Percentiles rank a stretch among this genome's conserved stretches.
Conservation (phyloP, 2,329 filamentous ascomycete genomes). For the Calonectria pseudoturangicola region DNA sequence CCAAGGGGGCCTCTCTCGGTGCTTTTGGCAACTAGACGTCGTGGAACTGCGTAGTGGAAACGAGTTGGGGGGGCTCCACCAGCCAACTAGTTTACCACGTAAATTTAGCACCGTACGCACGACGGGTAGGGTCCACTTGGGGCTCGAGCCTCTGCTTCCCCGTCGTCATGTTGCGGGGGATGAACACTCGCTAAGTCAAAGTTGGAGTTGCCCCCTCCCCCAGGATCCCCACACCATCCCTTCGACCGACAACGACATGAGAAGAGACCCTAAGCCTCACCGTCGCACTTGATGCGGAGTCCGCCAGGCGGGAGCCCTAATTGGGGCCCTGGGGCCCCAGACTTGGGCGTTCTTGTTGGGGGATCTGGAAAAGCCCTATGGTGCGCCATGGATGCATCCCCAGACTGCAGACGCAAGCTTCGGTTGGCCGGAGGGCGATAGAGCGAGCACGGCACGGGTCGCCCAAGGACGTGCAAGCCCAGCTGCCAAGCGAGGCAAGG, state of each 20-base stretch:
- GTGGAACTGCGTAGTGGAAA: constrained; percentile 30
- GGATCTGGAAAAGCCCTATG: constrained; percentile 31
- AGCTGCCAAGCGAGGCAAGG: not conserved
- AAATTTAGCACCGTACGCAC: constrained; percentile 1
- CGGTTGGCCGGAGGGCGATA: constrained; percentile 28
- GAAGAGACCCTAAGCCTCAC: constrained; percentile 39
- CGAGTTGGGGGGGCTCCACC: constrained; percentile 16
- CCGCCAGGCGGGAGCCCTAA: constrained; percentile 30
- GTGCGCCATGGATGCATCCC: constrained; percentile 15
- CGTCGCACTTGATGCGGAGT: constrained; percentile 45
- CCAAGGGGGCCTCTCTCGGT: constrained; percentile 20
- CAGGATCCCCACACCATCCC: constrained; percentile 54
- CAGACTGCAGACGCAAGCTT: constrained; percentile 17
- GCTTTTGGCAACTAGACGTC: constrained; percentile 18
- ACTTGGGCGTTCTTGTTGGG: constrained; percentile 33
- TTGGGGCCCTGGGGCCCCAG: constrained; percentile 37
- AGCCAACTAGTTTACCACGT: not conserved
- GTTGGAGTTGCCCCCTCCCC: constrained; percentile 47
- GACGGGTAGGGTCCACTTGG: constrained; percentile 39
- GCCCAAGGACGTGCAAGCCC: not conserved
- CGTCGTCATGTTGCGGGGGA: constrained; percentile 50
- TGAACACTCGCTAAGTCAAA: constrained; percentile 43
- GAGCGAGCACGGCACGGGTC: constrained; percentile 1
- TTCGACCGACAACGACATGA: constrained; percentile 48
- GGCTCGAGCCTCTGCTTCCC: constrained; percentile 40